These are phyloP conservation scores for Hanseniaspora taiwanica DNA, from an alignment of 805 yeast species.

Conservation along the genomic window DNA sequence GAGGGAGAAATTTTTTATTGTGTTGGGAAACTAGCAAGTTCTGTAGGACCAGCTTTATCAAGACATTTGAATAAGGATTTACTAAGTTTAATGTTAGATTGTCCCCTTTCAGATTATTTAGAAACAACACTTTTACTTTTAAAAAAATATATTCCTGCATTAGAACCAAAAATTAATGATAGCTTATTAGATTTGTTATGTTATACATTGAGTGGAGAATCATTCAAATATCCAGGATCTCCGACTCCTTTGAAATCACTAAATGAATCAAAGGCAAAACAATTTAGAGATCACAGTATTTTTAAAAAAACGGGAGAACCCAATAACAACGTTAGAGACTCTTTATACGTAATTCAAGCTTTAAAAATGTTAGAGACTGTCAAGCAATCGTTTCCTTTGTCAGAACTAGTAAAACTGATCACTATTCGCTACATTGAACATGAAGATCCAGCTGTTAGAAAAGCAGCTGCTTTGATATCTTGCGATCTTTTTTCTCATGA, in stretches of 20 bases:
- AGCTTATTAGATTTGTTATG: slow-evolving; percentile 61
- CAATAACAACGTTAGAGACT: slow-evolving; percentile 33
- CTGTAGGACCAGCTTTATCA: slow-evolving; percentile 88
- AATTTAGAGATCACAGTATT: slow-evolving; percentile 63
- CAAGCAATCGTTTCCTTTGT: slow-evolving; percentile 61
- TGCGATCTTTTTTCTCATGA: slow-evolving; percentile 64
- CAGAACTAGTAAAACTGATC: slow-evolving; percentile 79
- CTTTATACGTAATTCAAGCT: slow-evolving; percentile 55
- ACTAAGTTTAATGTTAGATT: slow-evolving; percentile 62
- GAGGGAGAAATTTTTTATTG: slow-evolving; percentile 85
- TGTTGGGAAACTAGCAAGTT: slow-evolving; percentile 69
- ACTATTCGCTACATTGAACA: slow-evolving; percentile 77
- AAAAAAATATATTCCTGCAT: slow-evolving; percentile 63
- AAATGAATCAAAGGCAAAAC: slow-evolving; percentile 55
- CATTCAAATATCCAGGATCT: slow-evolving; percentile 75
- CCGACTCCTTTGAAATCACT: slow-evolving; percentile 52
- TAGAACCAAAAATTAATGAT: slow-evolving; percentile 59
- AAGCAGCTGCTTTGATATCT: slow-evolving; percentile 75
- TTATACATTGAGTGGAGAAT: slow-evolving; percentile 64
- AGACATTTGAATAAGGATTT: slow-evolving; percentile 77
- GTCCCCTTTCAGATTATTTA: slow-evolving; percentile 76
- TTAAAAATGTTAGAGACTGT: slow-evolving; percentile 64
- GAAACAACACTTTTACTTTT: slow-evolving; percentile 59
- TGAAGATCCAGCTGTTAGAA: slow-evolving; percentile 63
- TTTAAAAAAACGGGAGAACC: slow-evolving; percentile 48